Evolutionary conservation across 2,329 filamentous ascomycete genomes (phyloP).

Genomic region (Colletotrichum costaricense): DNA sequence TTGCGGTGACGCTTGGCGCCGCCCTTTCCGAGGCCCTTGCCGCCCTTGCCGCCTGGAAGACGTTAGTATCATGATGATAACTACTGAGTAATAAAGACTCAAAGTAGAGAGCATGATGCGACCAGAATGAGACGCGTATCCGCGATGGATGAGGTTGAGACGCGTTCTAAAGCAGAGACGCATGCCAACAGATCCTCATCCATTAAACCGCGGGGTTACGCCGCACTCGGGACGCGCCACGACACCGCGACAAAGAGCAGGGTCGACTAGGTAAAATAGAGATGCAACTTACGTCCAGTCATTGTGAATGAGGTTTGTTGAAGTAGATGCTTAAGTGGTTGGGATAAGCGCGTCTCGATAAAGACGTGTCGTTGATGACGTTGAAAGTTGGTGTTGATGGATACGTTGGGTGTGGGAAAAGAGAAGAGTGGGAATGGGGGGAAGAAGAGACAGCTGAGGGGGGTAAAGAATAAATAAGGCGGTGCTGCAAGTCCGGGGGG

Average conservation of each 20-base stretch:
- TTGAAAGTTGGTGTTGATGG: conserved; percentile 12
- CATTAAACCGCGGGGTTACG: conserved; percentile 22
- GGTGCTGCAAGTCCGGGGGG: conserved; percentile 34
- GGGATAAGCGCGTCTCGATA: conserved; percentile 18
- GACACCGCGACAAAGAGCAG: conserved; percentile 38
- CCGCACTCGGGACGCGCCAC: not conserved
- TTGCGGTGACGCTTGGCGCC: conserved; percentile 99
- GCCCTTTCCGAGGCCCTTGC: conserved; percentile 98
- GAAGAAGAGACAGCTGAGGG: conserved; percentile 30
- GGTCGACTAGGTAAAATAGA: conserved; percentile 26
- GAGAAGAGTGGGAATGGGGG: conserved; percentile 36
- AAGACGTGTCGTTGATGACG: conserved; percentile 39
- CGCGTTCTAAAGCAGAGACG: conserved; percentile 15
- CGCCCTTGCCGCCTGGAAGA: conserved; percentile 85
- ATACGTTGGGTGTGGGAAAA: conserved; percentile 10
- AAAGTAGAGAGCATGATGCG: not conserved
- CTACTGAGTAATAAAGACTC: not conserved
- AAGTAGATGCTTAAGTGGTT: conserved; percentile 43
- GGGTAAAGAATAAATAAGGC: conserved; percentile 38
- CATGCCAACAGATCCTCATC: conserved; percentile 1
- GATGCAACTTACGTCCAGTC: conserved; percentile 75
- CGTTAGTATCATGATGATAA: conserved; percentile 17
- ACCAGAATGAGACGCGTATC: not conserved
- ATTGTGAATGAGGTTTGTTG: conserved; percentile 62
- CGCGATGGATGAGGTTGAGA: not conserved